Conservation (phyloP, 2,329 filamentous ascomycete genomes). For the Whalleya microplaca region DNA sequence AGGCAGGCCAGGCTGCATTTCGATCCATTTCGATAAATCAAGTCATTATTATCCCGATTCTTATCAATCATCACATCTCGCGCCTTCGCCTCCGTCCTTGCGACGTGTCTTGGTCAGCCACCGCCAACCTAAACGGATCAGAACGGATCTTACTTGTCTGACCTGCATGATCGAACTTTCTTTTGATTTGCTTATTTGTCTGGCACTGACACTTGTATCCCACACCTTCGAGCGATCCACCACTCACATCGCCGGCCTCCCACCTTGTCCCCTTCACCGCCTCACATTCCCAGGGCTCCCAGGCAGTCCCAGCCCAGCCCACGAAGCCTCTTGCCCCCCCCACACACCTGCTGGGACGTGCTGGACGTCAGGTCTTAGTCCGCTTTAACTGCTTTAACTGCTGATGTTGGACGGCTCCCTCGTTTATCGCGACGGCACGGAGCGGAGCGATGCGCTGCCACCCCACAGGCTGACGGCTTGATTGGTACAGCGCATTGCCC, state of each 20-base stretch:
- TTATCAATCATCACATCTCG: background rate
- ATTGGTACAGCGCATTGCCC: slow-evolving; percentile 23
- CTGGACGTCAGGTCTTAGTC: slow-evolving; percentile 23
- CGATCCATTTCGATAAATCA: too few species aligned
- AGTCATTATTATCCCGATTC: background rate
- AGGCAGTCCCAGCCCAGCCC: slow-evolving; percentile 21
- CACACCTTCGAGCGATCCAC: slow-evolving; percentile 18
- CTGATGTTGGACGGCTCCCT: slow-evolving; percentile 28
- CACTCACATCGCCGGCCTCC: slow-evolving; percentile 14
- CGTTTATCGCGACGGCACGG: slow-evolving; percentile 29
- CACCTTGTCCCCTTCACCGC: slow-evolving; percentile 26
- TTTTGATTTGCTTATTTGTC: slow-evolving; percentile 16
- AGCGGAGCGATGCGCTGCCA: slow-evolving; percentile 31
- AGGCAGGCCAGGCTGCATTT: too few species aligned
- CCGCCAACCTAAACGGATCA: slow-evolving; percentile 1
- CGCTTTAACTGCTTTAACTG: slow-evolving; percentile 29
- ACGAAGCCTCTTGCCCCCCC: slow-evolving; percentile 26
- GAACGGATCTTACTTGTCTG: slow-evolving; percentile 19
- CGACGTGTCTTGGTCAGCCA: slow-evolving; percentile 3
- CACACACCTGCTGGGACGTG: slow-evolving; percentile 18
- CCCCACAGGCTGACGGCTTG: slow-evolving; percentile 18
- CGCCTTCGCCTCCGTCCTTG: slow-evolving; percentile 10
- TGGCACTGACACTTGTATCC: slow-evolving; percentile 6
- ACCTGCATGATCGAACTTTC: slow-evolving; percentile 18
- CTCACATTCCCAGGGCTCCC: slow-evolving; percentile 24